Conservation (phyloP, 805 yeast species). For the Ogataea pilisensis region DNA sequence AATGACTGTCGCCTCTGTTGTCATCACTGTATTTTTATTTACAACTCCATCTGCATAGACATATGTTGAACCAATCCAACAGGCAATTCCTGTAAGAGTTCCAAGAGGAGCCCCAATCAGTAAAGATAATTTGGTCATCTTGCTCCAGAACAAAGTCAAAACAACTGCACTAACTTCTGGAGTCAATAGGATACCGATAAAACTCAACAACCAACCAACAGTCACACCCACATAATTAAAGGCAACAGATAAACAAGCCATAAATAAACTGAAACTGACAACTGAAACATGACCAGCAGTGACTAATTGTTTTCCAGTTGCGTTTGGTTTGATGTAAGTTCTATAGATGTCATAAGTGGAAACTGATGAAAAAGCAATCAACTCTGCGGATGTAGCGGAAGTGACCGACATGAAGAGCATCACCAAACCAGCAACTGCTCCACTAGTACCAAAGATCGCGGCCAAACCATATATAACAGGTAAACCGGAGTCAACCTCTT, state of each 20-base stretch:
- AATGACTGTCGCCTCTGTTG: conserved; percentile 23
- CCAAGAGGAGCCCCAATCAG: conserved; percentile 45
- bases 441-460: conserved; percentile 36
- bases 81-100: conserved; percentile 49
- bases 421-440: conserved; percentile 38
- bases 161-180: conserved; percentile 35
- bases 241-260: conserved; percentile 35
- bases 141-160: conserved; percentile 35
- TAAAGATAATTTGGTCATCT: conserved; percentile 24
- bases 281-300: conserved; percentile 32
- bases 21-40: conserved; percentile 24
- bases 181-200: conserved; percentile 36
- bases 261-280: conserved; percentile 39
- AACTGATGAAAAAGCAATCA: conserved; percentile 39
- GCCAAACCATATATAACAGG: conserved; percentile 34
- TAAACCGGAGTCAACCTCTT: conserved; percentile 37
- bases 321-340: conserved; percentile 36
- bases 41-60: conserved; percentile 23
- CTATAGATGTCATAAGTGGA: conserved; percentile 38
- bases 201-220: conserved; percentile 37
- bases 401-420: conserved; percentile 42
- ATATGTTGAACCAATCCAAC: conserved; percentile 34
- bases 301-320: conserved; percentile 36
- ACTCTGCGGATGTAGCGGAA: conserved; percentile 39
- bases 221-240: conserved; percentile 41